These are phyloP conservation scores for Ministeria vibrans DNA, from an alignment of 78 protist genomes.

Conservation along the genomic window DNA sequence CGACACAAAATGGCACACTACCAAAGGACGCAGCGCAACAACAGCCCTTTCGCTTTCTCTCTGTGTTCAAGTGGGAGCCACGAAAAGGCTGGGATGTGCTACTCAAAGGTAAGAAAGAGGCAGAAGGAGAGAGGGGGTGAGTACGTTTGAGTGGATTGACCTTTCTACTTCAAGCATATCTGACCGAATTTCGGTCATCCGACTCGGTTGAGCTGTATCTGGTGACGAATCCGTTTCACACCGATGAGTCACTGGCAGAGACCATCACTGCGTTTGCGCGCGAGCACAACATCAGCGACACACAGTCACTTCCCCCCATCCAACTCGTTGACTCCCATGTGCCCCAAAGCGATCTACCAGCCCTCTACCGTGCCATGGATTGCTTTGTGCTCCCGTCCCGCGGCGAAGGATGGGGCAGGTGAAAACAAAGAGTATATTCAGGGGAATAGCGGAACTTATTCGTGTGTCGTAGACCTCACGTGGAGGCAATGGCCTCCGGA, in stretches of 20 bases:
- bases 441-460: too few relatives aligned
- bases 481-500: conserved; percentile 52
- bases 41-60: not conserved
- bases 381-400: conserved; percentile 33
- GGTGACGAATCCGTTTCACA: conserved; percentile 7
- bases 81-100: conserved; percentile 34
- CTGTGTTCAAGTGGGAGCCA: conserved; percentile 20
- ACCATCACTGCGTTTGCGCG: not conserved
- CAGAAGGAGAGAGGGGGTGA: conserved; percentile 9
- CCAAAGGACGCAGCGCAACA: too few relatives aligned
- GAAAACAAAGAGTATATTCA: too few relatives aligned
- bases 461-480: conserved; percentile 38
- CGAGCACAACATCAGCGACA: not conserved
- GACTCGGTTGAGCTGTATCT: not conserved
- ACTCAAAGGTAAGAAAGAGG: conserved; percentile 11
- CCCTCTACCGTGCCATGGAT: conserved; percentile 14
- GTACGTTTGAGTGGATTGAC: conserved; percentile 29
- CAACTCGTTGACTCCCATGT: not conserved
- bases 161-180: conserved; percentile 25
- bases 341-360: conserved; percentile 10
- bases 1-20: too few relatives aligned
- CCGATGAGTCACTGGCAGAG: not conserved
- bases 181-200: not conserved
- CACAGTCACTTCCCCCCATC: not conserved
- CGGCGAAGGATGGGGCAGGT: conserved; percentile 49